Base-by-base conservation (phyloP, 805 yeast species). In the Zygosaccharomyces pseudorouxii region DNA sequence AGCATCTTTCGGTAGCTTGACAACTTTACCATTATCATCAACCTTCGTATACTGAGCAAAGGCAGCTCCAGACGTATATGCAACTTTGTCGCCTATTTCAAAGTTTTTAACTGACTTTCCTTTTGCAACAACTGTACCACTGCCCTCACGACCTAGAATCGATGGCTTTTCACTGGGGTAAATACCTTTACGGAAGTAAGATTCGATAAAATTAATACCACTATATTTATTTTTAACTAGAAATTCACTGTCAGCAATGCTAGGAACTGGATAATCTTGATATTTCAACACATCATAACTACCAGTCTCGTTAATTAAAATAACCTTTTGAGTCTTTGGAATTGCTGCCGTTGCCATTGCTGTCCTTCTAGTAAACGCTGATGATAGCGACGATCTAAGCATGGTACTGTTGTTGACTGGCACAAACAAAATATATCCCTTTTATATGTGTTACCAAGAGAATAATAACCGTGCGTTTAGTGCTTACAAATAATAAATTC, bases 201-300 rank as follows among this genome's bases (percentile, higher is more conserved):
- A 73, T 59, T 90, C 97, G 55, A 89, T 84, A 71, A 78, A 86
- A 58, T 89, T 89, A 59, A 89, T 71, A 29, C 98, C 98, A 10
- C 89, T 75, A 57, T 78, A 89, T 47, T 71, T 74, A 73, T 85
- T 86, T 67, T 84, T 83, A 61, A 90, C 73, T 42, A 90, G 71
- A 9, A 90, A 62, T 51, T 88, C 87, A 45, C 75, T 72, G 3
- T 71, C 74, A 4, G 69, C 28, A 45, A 84, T 72, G 38, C 68
- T 62, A 3, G 95, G 95, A 5, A 82, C 77, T 3, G 83, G 80
- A 31, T 70, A 64, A 33, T 81, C 82, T 29, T 72, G 76, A 59
- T 79, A 82, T 57, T 79, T 70, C 38, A 87, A 67, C 4, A 78
- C 84, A 30, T 81, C 88, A 12, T 75, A 73, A 3, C 77, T 82